Conservation (phyloP, 2,329 filamentous ascomycete species). For the Diaporthe humulicola region DNA sequence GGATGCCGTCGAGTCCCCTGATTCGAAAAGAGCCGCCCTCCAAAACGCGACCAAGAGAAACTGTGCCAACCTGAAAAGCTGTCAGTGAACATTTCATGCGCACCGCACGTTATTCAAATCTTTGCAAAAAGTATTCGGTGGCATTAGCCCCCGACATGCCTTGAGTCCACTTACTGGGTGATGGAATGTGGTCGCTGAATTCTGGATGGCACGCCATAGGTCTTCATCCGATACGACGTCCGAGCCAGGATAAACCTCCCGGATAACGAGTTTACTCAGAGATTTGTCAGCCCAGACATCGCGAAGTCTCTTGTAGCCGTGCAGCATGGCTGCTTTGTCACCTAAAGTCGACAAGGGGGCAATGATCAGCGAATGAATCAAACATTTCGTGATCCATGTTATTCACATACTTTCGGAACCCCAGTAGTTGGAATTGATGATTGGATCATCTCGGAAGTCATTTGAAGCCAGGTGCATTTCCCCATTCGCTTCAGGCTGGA, state of each 20-base stretch:
- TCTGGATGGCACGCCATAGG: not conserved
- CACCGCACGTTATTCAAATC: not conserved
- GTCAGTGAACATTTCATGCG: not conserved
- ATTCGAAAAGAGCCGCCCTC: constrained; percentile 4
- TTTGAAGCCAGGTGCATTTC: not conserved
- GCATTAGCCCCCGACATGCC: no score
- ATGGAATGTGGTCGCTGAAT: constrained; percentile 9
- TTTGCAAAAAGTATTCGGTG: not conserved
- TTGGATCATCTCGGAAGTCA: constrained; percentile 9
- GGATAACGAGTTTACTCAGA: not conserved
- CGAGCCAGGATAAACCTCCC: constrained; percentile 1
- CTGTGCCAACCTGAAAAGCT: not conserved
- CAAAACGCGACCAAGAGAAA: not conserved
- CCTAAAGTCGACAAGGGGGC: not conserved
- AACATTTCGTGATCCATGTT: not conserved
- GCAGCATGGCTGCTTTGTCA: constrained; percentile 2
- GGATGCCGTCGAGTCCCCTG: not conserved
- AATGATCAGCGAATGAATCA: not conserved
- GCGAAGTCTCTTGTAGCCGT: not conserved
- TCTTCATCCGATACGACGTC: not conserved
- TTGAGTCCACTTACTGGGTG: not conserved
- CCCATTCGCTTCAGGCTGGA: constrained; percentile 1
- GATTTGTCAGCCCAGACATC: not conserved
- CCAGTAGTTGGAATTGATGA: constrained; percentile 3
- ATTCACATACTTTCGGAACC: not conserved